Base-by-base conservation (phyloP, 805 yeast species). In the Yarrowia phangngaensis region DNA sequence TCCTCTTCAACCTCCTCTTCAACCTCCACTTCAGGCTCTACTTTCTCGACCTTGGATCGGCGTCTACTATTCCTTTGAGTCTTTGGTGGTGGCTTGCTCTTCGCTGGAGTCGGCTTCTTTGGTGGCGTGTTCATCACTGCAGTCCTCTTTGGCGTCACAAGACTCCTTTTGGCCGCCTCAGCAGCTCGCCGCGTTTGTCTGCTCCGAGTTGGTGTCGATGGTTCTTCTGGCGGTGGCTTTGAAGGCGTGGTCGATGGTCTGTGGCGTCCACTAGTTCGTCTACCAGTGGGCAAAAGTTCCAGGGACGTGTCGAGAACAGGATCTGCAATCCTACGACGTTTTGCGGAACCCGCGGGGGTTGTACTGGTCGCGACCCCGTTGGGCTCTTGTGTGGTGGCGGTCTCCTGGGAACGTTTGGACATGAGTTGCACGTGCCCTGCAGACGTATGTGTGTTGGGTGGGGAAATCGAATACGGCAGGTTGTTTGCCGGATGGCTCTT, bases 401-500 rank as follows among this genome's bases (percentile, higher is more conserved):
- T n/a, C 9, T 38, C 32, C 19, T 26, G 45, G 45, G 32, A 26
- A 19, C 45, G 45, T 20, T 38, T 38, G 23, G 45, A 27, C 45
- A 38, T 38, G 45, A 15, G 43, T 26, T 22, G 32, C 45, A 38
- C 45, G 45, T 32, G 45, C 45, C 45, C 45, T 38, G 6, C 32
- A 32, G 45, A 32, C 45, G 45, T n/a, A 23, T 38, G 16, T n/a
- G 31, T 11, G 17, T 17, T 24, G 32, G 30, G n/a, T 19, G 45
- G 45, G 19, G 24, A 38, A 38, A 38, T 24, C 17, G 32, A 13
- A 8, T 6, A 24, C 45, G 24, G 24, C 45, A 38, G 32, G 29
- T 23, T 38, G 45, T 38, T 27, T n/a, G 45, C 32, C 32, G 23
- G 4, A 26, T 20, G 32, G 26, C 45, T n/a, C 22, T 27, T 31